These are phyloP conservation scores for Pichia sp. DNA, from an alignment of 1,139 yeast genomes.

Conservation along the genomic window DNA sequence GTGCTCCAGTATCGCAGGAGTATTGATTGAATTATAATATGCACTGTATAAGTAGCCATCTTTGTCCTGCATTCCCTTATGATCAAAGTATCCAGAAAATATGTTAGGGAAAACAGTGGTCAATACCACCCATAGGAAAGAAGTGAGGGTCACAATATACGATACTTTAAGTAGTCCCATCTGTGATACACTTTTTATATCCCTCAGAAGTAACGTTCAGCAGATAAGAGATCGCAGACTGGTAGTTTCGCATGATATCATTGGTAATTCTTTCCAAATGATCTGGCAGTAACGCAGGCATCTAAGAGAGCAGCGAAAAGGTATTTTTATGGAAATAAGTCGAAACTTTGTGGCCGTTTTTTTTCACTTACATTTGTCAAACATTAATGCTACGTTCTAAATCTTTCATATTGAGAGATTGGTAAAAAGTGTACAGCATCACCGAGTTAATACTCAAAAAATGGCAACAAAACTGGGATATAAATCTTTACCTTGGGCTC, in stretches of 20 bases:
- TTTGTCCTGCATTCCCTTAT: conserved; percentile 2
- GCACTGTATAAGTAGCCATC: conserved; percentile 25
- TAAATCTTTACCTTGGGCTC: not conserved
- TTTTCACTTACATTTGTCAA: not conserved
- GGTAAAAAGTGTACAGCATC: not conserved
- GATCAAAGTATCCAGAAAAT: not conserved
- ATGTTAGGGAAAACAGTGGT: conserved; percentile 16
- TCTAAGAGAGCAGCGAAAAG: not conserved
- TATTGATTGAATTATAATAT: conserved; percentile 24
- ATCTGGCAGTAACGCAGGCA: not conserved
- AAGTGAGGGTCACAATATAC: not conserved
- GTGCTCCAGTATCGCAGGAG: conserved; percentile 18
- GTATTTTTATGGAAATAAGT: not conserved
- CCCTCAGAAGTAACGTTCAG: not conserved
- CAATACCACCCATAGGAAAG: conserved; percentile 13
- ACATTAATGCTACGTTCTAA: not conserved
- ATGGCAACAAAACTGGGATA: not conserved
- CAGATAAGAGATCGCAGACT: not conserved
- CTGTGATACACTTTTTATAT: not conserved
- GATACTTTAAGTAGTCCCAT: conserved; percentile 10
- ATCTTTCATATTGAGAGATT: not conserved
- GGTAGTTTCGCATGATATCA: not conserved
- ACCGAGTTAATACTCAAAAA: not conserved
- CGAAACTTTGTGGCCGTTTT: not conserved
- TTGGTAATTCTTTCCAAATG: not conserved